Evolutionary conservation across 768 basidiomycete genomes (phyloP).

Genomic region (Suillus sp.): DNA sequence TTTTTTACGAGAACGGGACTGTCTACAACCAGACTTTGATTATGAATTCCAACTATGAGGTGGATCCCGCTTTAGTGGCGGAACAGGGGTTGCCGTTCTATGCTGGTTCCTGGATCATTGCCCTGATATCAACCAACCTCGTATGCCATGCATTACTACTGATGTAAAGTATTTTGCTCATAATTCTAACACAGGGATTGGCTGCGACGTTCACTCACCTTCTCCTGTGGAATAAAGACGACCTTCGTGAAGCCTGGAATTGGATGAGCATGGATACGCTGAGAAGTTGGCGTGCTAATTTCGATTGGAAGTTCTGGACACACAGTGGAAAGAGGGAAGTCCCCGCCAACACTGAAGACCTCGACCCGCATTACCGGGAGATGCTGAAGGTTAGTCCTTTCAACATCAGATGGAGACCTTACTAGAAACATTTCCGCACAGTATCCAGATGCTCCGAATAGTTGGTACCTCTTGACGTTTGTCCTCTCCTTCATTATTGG

Average conservation of each 20-base stretch:
- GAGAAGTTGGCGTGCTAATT: slow-evolving; percentile 34
- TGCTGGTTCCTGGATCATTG: slow-evolving; percentile 28
- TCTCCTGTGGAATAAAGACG: slow-evolving; percentile 54
- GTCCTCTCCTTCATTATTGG: slow-evolving; percentile 46
- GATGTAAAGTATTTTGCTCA: slow-evolving; percentile 9
- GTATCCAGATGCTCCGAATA: slow-evolving; percentile 38
- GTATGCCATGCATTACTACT: neutral
- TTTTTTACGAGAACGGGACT: slow-evolving; percentile 56
- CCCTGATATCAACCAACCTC: slow-evolving; percentile 21
- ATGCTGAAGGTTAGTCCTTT: slow-evolving; percentile 42
- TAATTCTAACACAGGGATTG: slow-evolving; percentile 43
- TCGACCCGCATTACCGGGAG: slow-evolving; percentile 57
- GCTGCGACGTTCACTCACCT: slow-evolving; percentile 56
- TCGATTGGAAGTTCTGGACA: slow-evolving; percentile 43
- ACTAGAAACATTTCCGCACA: slow-evolving; percentile 8
- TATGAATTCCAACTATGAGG: slow-evolving; percentile 51
- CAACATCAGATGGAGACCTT: slow-evolving; percentile 21
- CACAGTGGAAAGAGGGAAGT: slow-evolving; percentile 22
- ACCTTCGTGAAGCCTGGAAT: slow-evolving; percentile 47
- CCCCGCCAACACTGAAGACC: slow-evolving; percentile 39
- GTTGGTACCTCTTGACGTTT: slow-evolving; percentile 35
- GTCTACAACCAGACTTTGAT: slow-evolving; percentile 54
- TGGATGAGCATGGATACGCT: slow-evolving; percentile 42
- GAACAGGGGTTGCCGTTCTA: slow-evolving; percentile 40
- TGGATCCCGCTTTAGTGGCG: slow-evolving; percentile 51